These are phyloP conservation scores for Macrolepiota dolichaula DNA, from an alignment of 768 basidiomycete species.

Conservation along the genomic window DNA sequence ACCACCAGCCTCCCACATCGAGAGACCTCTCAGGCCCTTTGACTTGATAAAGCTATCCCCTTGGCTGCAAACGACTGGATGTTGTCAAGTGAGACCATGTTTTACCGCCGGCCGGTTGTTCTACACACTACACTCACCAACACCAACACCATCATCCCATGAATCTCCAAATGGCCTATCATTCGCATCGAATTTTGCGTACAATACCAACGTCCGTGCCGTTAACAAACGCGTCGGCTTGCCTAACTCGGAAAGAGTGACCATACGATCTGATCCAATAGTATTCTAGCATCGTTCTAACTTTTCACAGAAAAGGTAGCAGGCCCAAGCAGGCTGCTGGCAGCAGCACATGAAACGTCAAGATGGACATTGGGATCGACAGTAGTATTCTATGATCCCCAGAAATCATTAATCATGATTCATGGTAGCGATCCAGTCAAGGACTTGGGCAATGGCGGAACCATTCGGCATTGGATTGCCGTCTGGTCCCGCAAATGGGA, in stretches of 20 bases:
- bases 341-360: conserved; percentile 68
- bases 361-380: conserved; percentile 88
- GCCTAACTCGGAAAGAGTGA: conserved; percentile 64
- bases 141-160: conserved; percentile 53
- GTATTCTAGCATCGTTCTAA: conserved; percentile 79
- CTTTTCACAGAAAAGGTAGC: conserved; percentile 66
- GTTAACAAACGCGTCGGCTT: conserved; percentile 39
- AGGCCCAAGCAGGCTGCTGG: conserved; percentile 63
- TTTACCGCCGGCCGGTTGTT: conserved; percentile 46
- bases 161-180: conserved; percentile 55
- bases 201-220: conserved; percentile 41
- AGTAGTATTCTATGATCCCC: conserved; percentile 57
- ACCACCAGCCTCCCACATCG: conserved; percentile 72
- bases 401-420: conserved; percentile 76
- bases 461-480: conserved; percentile 65
- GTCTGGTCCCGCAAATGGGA: conserved; percentile 37
- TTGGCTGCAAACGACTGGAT: conserved; percentile 46
- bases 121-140: conserved; percentile 58
- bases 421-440: conserved; percentile 57
- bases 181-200: conserved; percentile 50
- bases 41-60: conserved; percentile 55
- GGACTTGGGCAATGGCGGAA: conserved; percentile 65
- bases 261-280: conserved; percentile 69
- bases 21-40: conserved; percentile 54
- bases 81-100: conserved; percentile 51